phyloP scores from a whole-genome alignment of 345 rosid species.

The Ricinus communis region DNA sequence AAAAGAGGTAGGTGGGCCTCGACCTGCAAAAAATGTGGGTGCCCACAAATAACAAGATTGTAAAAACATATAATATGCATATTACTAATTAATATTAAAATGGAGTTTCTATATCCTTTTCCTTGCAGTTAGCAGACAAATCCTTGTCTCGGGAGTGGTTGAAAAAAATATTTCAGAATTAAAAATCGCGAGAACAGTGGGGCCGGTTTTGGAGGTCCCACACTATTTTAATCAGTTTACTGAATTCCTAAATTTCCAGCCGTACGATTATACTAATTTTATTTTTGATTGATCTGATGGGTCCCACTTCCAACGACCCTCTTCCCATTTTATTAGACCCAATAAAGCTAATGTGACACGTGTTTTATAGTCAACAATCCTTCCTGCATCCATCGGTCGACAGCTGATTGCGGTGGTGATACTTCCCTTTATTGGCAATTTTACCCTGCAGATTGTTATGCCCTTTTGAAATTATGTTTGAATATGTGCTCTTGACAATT shows the following conservation, averaged over 20 bases:
- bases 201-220: conserved; percentile 28
- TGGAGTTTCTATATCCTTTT: not conserved
- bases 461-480: no score
- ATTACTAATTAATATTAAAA: no score
- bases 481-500: no score
- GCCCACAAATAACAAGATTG: not conserved
- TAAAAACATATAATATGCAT: not conserved
- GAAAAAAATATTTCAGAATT: not conserved
- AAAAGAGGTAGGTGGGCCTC: not conserved
- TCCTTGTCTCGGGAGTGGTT: conserved; percentile 31
- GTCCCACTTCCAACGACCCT: conserved; percentile 13
- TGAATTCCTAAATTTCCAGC: not conserved
- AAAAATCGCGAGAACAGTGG: conserved; percentile 28
- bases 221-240: not conserved
- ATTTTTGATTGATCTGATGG: conserved; percentile 2
- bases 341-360: conserved; percentile 15
- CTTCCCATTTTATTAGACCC: no score
- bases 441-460: not conserved
- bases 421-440: not conserved
- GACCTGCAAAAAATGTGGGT: not conserved
- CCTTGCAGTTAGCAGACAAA: conserved; percentile 25
- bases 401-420: conserved; percentile 5
- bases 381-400: not conserved
- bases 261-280: not conserved
- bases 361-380: conserved; percentile 21